Percentiles rank a stretch among this genome's conserved stretches.
These are phyloP conservation scores for Teratosphaeria destructans DNA, from an alignment of 2,329 filamentous ascomycete species.

Conservation along the genomic window DNA sequence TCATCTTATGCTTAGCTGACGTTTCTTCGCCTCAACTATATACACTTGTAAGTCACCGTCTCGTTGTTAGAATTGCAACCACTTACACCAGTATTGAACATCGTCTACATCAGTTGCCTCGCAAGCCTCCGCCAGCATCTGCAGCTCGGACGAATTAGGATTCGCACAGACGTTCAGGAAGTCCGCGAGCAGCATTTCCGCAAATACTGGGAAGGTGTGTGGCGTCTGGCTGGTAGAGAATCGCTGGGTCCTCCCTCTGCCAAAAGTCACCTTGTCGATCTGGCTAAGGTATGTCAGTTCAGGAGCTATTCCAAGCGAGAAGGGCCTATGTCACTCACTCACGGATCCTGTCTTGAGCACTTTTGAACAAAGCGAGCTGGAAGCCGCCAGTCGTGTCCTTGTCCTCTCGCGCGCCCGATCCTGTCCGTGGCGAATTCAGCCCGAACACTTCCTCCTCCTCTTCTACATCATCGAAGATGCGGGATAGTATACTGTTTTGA, in stretches of 20 bases:
- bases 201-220: background rate
- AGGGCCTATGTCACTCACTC: background rate
- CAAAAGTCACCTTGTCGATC: background rate
- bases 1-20: background rate
- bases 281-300: background rate
- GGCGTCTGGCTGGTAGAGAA: background rate
- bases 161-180: conserved; percentile 4
- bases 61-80: background rate
- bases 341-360: background rate
- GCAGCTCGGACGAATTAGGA: conserved; percentile 6
- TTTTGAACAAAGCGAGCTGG: background rate
- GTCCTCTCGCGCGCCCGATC: background rate
- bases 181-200: conserved; percentile 1
- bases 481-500: background rate
- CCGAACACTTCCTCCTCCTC: background rate
- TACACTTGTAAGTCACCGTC: background rate
- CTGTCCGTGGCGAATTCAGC: background rate
- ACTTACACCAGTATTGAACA: conserved; percentile 5
- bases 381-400: background rate
- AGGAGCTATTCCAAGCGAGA: background rate
- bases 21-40: background rate
- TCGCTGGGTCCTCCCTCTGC: background rate
- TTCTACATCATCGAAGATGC: background rate
- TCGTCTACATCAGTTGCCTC: background rate
- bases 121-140: conserved; percentile 6